Base-by-base conservation (phyloP, 2,329 filamentous ascomycete species). In the Venturia nashicola region DNA sequence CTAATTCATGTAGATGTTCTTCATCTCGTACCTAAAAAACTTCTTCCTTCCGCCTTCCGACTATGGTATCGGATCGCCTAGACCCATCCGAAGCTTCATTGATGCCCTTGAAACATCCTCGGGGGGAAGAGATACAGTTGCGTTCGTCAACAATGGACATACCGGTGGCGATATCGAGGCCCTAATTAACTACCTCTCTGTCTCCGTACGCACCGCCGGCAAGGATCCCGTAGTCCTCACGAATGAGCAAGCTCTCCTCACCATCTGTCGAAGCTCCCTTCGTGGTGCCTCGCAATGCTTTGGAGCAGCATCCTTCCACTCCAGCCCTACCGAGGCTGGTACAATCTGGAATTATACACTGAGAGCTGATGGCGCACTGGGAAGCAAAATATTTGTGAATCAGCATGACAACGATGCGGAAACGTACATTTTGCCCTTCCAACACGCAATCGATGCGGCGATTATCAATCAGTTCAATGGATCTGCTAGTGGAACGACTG, bases 281-380 rank as follows among this genome's bases (percentile, higher is more conserved):
- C 71, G 78, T 36, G 65, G 65, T 16, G 54, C 57, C 32, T 44
- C 43, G 3, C 39, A 34, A 20, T 65, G 64, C 55, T 91, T 87
- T 71, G 88, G 83, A 20, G 90, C 88, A 9, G 82, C 88, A 1
- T 83, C 88, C 5, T 93, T 95, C 76, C 79, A 85, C 63, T 87
- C 87, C 0, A 95, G 90, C 5, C 90, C 91, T 0, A 80, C 75
- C 1, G 86, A 94, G 75, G 62, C 32, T 32, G 57, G 40, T 11
- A 90, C 90, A 11, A 74, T 83, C 55, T 96, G 92, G 92, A 95
- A 94, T 74, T 97, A 96, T 71, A 92, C 90, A 0, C 79, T 96
- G 34, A 81, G 89, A 64, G 86, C 86, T 2, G 92, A 96, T 71
- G 87, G 87, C 43, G 80, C 84, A 0, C 79, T 96, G 65, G 86